Base-by-base conservation (phyloP, 164 flowering plant species). In the Vitis cinerea region DNA sequence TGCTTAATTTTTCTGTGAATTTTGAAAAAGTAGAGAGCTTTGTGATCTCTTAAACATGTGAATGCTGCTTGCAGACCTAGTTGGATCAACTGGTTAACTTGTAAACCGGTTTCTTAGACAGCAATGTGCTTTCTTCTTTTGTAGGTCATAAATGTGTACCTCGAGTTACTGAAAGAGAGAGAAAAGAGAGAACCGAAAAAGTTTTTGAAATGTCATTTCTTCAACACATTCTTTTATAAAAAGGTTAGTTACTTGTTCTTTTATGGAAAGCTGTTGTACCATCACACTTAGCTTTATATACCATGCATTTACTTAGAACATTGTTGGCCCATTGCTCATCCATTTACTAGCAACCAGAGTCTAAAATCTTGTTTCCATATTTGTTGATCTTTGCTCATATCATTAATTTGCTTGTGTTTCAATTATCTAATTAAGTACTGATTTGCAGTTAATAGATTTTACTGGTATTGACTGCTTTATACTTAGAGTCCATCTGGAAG, bases 111-210 rank as follows among this genome's bases (percentile, higher is more conserved):
- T 27, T 59, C 12, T 61, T 59, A 37, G 59, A 71, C 54, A 14
- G 31, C 56, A 37, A 49, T 65, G 61, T 16, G 44, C 16, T 31
- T 55, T 44, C 57, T 64, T 60, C 54, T 57, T 69, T 75, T 79
- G 75, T 74, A 95, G 99, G 99, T 93, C 73, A 93, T 95, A 64
- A 95, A 96, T 79, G 19, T 96, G 61, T 93, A 90, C 76, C 88
- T 96, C 60, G 99, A 89, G 68, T 77, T 96, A 72, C 78, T 96
- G 81, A 96, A 96, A 81, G 99, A 93, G 75, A 86, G 99, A 81
- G 99, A 96, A 74, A 83, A 63, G 10, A 87, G 97, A 80, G 90
- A 92, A 65, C 94, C 98, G 0, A 61, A 86, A 63, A 86, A 82
- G 79, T 93, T 87, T 68, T 75, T 96, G 81, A 90, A 84, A 73